Evolutionary conservation across 2,329 filamentous ascomycete genomes (phyloP).

Genomic region (Trichoderma asperellum): DNA sequence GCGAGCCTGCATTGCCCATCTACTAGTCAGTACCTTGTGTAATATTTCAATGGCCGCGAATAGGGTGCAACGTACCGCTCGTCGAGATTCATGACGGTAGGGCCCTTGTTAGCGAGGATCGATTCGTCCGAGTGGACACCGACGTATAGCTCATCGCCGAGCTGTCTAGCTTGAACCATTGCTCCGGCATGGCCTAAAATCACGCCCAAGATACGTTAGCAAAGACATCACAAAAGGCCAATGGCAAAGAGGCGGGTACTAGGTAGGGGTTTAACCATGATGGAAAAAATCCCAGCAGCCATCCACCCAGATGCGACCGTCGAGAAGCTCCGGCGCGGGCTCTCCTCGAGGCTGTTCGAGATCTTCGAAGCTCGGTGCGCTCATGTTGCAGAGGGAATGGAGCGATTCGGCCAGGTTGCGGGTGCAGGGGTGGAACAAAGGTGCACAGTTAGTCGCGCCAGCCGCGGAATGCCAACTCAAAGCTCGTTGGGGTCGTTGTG

Average conservation of each 20-base stretch:
- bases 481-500: background rate
- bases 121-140: conserved; percentile 95
- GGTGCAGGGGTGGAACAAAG: background rate
- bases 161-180: conserved; percentile 91
- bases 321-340: conserved; percentile 58
- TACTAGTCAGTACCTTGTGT: conserved; percentile 9
- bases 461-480: background rate
- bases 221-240: background rate
- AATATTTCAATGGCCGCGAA: background rate
- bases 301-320: conserved; percentile 92
- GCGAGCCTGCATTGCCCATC: conserved; percentile 64
- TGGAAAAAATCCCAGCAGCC: conserved; percentile 99
- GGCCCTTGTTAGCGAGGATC: conserved; percentile 95
- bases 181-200: conserved; percentile 87
- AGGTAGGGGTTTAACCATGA: conserved; percentile 65
- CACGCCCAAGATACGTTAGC: background rate
- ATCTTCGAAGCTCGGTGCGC: conserved; percentile 30
- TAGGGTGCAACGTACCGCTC: conserved; percentile 66
- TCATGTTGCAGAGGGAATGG: conserved; percentile 30
- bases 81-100: conserved; percentile 91
- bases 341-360: conserved; percentile 45
- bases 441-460: background rate
- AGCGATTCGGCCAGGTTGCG: background rate
- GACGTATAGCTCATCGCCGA: conserved; percentile 85
- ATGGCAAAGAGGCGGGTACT: background rate